A percentile compares a stretch with the other conserved stretches of the same genome.
These are phyloP conservation scores for Leucaena leucocephala DNA, from an alignment of 306 rosid species.

Conservation along the genomic window DNA sequence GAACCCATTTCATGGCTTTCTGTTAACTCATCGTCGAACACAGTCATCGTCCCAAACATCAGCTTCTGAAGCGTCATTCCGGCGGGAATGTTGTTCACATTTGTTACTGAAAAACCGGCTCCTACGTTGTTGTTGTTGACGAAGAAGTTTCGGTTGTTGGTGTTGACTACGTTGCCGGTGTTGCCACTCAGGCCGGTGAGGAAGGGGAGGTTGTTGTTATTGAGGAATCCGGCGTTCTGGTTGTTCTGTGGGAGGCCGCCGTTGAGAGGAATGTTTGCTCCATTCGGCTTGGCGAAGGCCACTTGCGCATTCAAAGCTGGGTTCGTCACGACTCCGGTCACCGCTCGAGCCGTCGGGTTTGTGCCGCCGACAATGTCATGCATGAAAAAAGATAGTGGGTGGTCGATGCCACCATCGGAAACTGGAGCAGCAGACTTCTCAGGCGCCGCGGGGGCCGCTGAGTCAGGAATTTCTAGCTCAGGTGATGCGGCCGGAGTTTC, in stretches of 20 bases:
- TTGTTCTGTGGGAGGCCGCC: constrained; percentile 67
- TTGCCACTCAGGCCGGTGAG: constrained; percentile 79
- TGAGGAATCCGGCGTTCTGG: constrained; percentile 66
- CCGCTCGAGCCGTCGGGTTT: constrained; percentile 73
- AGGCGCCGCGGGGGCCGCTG: neutral
- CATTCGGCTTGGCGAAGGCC: constrained; percentile 88
- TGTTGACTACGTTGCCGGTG: constrained; percentile 48
- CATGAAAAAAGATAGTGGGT: constrained; percentile 62
- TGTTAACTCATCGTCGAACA: constrained; percentile 78
- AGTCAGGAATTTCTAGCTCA: neutral
- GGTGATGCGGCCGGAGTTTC: constrained; percentile 15
- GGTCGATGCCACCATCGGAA: constrained; percentile 28
- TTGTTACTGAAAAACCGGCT: constrained; percentile 46
- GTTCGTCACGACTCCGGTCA: constrained; percentile 73
- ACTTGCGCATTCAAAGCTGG: constrained; percentile 79
- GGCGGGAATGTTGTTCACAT: constrained; percentile 51
- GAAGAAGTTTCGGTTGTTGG: constrained; percentile 53
- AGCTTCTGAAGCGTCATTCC: constrained; percentile 67
- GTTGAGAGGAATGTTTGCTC: constrained; percentile 67
- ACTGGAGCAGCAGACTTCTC: neutral
- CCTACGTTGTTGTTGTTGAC: constrained; percentile 47
- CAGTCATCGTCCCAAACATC: constrained; percentile 81
- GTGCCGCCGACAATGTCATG: constrained; percentile 87
- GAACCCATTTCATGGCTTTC: constrained; percentile 79
- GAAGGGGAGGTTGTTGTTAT: constrained; percentile 88